Base-by-base conservation (phyloP, 2,329 filamentous ascomycete genomes). In the Paraconiothyrium brasiliense region DNA sequence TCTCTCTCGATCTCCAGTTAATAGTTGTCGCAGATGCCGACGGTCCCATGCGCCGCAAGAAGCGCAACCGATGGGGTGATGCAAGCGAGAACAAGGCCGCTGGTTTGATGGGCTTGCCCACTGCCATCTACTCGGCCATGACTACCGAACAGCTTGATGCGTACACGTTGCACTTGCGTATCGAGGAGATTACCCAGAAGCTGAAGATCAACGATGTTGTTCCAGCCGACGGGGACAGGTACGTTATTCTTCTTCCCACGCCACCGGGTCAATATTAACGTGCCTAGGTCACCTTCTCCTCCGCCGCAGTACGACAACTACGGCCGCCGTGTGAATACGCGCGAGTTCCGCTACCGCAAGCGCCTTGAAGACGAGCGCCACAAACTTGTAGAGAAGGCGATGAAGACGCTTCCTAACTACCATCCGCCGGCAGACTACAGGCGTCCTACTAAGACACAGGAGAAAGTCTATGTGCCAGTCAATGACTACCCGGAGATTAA, bases 401-500 rank as follows among this genome's bases (percentile, higher is more conserved):
- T 98, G 92, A 98, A 98, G 86, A 93, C 92, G 77, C 98, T 99
- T 81, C 94, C 95, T 84, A 97, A 97, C 88, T 99, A 99, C 81
- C 93, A 98, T 79, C 95, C 95, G 75, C 95, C 95, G 62, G 92
- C 94, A 86, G 95, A 99, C 81, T 99, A 99, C 82, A 93, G 95
- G 81, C 92, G 95, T 76, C 95, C 95, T 66, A 98, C 94, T 80
- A 99, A 99, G 91, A 99, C 95, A 79, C 95, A 99, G 84, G 95
- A 99, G 87, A 99, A 99, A 87, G 96, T 99, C 91, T 99, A 99
- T 81, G 95, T 99, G 81, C 95, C 95, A 80, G 95, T 99, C 85
- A 99, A 99, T 89, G 95, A 99, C 83, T 99, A 99, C 82, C 95
- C 95, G 87, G 95, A 99, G 83, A 98, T 99, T 90, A 99, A 99